Evolutionary conservation across 768 basidiomycete species (phyloP).

Genomic region (Chalciporus chontae): DNA sequence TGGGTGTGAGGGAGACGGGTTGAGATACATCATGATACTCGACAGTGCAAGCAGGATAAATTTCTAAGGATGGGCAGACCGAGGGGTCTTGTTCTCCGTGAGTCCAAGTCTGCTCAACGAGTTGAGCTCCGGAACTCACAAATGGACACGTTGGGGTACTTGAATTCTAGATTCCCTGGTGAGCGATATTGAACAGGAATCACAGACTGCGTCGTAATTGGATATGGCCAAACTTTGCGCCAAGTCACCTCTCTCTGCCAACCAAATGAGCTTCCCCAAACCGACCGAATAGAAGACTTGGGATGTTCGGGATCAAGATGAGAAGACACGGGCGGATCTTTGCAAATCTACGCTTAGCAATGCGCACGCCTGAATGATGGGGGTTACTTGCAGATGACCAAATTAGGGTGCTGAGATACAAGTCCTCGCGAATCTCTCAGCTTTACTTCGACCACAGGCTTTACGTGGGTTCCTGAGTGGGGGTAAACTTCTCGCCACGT

Average conservation of each 20-base stretch:
- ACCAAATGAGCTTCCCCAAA: slow-evolving; percentile 20
- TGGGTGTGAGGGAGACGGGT: background rate
- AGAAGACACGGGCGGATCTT: slow-evolving; percentile 34
- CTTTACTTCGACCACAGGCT: background rate
- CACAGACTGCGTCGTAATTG: background rate
- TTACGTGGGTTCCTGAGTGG: slow-evolving; percentile 4
- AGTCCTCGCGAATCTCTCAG: slow-evolving; percentile 10
- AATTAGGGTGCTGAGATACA: slow-evolving; percentile 22
- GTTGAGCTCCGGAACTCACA: slow-evolving; percentile 12
- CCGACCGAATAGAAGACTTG: background rate
- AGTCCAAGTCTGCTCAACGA: background rate
- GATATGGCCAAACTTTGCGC: slow-evolving; percentile 17
- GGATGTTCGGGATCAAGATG: slow-evolving; percentile 18
- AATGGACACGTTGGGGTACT: slow-evolving; percentile 17
- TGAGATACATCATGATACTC: background rate
- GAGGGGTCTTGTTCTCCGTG: slow-evolving; percentile 31
- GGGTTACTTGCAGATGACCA: slow-evolving; percentile 29
- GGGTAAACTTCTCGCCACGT: slow-evolving; percentile 24
- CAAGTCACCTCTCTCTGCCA: slow-evolving; percentile 16
- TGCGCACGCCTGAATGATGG: background rate
- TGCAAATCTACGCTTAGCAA: background rate
- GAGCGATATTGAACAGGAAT: slow-evolving; percentile 7
- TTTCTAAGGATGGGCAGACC: slow-evolving; percentile 38
- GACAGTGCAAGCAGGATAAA: slow-evolving; percentile 34
- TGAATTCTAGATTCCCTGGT: slow-evolving; percentile 5